Conservation (phyloP, 805 yeast genomes). For the Hanseniaspora lachancei region DNA sequence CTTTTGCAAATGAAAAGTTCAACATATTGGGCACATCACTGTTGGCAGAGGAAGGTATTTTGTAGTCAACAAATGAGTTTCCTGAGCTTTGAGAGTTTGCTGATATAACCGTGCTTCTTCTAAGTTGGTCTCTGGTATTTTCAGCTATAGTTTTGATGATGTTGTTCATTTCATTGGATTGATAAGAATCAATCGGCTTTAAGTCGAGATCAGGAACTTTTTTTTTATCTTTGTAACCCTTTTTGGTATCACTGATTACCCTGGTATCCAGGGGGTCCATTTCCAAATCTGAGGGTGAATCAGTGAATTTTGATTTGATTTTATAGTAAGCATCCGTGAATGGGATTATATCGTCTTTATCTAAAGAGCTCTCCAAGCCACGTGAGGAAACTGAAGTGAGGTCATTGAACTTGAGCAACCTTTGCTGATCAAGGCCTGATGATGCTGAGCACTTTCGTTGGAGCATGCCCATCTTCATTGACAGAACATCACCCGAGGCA, state of each 20-base stretch:
- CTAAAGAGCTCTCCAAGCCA: neutral
- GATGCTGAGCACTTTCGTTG: neutral
- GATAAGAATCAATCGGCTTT: neutral
- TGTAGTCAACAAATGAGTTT: neutral
- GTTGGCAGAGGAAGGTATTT: too few relatives aligned
- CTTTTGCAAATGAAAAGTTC: neutral
- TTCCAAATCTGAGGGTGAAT: neutral
- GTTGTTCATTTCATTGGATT: neutral
- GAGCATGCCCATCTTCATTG: slow-evolving; percentile 4
- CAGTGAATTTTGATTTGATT: neutral
- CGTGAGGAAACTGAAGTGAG: neutral
- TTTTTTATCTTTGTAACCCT: neutral
- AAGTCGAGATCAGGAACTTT: neutral
- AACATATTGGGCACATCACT: neutral
- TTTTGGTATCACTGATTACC: neutral
- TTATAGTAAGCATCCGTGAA: neutral
- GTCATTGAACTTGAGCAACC: neutral
- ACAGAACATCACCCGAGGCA: slow-evolving; percentile 10
- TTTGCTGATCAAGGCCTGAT: neutral
- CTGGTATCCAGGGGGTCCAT: slow-evolving; percentile 6
- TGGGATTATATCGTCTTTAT: neutral
- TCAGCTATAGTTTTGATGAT: neutral
- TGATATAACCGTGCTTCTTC: slow-evolving; percentile 1
- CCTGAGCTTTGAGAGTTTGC: neutral
- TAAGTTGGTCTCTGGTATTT: slow-evolving; percentile 7